Conservation (phyloP, 2,329 filamentous ascomycete genomes). For the Colletotrichum sojae region DNA sequence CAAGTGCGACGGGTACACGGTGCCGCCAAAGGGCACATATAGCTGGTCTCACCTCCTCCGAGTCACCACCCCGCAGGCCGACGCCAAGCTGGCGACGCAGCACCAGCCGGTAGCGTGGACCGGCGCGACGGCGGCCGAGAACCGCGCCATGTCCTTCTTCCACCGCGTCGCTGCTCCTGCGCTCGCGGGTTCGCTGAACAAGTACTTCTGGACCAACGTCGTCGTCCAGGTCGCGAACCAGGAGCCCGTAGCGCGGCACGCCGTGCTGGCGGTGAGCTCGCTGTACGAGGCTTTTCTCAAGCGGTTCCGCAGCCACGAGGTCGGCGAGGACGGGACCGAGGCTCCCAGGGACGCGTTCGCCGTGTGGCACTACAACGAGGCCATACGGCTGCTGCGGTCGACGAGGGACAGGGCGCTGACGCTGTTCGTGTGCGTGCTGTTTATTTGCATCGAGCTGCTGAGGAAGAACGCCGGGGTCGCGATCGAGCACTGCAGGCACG, state of each 20-base stretch:
- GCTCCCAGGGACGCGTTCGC: slow-evolving; percentile 18
- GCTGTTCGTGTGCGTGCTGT: slow-evolving; percentile 42
- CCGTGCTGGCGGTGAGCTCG: slow-evolving; percentile 43
- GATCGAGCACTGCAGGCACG: slow-evolving; percentile 23
- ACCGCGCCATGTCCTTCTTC: slow-evolving; percentile 41
- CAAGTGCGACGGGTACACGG: slow-evolving; percentile 39
- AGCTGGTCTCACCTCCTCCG: slow-evolving; percentile 17
- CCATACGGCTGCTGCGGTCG: slow-evolving; percentile 37
- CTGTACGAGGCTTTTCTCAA: slow-evolving; percentile 32
- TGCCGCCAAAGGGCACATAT: background rate
- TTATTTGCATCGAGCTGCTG: slow-evolving; percentile 40
- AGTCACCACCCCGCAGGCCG: background rate
- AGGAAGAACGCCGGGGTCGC: slow-evolving; percentile 16
- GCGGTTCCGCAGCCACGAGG: background rate
- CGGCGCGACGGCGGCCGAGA: slow-evolving; percentile 25
- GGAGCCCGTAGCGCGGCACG: slow-evolving; percentile 44
- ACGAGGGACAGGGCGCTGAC: slow-evolving; percentile 36
- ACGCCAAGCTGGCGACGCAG: too few species aligned
- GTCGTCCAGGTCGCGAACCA: slow-evolving; percentile 38
- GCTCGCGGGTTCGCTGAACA: slow-evolving; percentile 42
- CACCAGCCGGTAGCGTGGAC: background rate
- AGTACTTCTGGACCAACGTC: slow-evolving; percentile 43
- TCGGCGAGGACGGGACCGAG: background rate
- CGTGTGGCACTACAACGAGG: slow-evolving; percentile 40
- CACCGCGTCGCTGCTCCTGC: slow-evolving; percentile 38